phyloP scores from a whole-genome alignment of 2,329 filamentous ascomycete genomes.

The Colletotrichum neosansevieriae region DNA sequence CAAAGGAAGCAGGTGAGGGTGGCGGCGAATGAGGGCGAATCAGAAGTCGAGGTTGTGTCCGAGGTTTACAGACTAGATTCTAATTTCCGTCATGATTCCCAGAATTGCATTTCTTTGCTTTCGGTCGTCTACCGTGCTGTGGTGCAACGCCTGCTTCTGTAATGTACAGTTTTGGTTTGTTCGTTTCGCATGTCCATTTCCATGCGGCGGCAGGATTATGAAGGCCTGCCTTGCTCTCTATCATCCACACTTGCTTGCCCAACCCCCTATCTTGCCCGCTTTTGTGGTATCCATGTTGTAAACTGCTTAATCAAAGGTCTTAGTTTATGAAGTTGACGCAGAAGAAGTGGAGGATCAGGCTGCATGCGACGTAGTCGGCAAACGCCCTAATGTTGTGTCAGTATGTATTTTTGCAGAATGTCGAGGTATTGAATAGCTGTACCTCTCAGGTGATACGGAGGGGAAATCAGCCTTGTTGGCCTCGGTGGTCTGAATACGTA shows the following conservation, averaged over 20 bases:
- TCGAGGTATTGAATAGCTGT: constrained; percentile 43
- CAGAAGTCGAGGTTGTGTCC: not conserved
- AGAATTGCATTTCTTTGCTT: constrained; percentile 41
- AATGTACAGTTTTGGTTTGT: constrained; percentile 36
- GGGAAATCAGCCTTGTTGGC: constrained; percentile 84
- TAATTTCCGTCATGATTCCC: constrained; percentile 45
- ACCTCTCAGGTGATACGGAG: constrained; percentile 84
- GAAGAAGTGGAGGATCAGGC: constrained; percentile 97
- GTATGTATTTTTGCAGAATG: not conserved
- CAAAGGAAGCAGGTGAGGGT: constrained; percentile 22
- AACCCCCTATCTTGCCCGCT: not conserved
- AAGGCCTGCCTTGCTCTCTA: not conserved
- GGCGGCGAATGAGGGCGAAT: constrained; percentile 18
- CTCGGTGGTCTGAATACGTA: constrained; percentile 92
- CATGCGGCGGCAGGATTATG: not conserved
- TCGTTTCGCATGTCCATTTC: constrained; percentile 12
- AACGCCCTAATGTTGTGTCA: constrained; percentile 76
- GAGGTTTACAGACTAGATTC: constrained; percentile 6
- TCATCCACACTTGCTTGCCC: not conserved
- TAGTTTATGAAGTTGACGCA: constrained; percentile 99
- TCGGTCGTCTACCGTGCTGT: constrained; percentile 32
- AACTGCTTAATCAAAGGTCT: constrained; percentile 40
- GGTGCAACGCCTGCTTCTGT: constrained; percentile 33
- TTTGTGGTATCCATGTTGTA: constrained; percentile 32
- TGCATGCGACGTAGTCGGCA: constrained; percentile 95